A percentile compares a stretch with the other conserved stretches of the same genome.
phyloP scores from a whole-genome alignment of 164 flowering plant species.

The Nelumbo lutea region DNA sequence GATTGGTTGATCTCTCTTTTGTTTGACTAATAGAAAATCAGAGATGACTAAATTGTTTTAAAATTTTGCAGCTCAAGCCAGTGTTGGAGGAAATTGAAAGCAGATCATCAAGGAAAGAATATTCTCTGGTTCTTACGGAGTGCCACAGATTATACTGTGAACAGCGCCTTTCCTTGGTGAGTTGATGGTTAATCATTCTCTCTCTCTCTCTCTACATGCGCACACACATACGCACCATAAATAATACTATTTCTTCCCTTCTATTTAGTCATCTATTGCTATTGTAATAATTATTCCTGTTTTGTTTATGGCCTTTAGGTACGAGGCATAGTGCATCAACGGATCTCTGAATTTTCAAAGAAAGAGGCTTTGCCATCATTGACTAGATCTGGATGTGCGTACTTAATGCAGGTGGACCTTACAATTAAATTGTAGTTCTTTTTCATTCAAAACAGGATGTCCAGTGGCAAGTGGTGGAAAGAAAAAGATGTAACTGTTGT shows the following conservation, averaged over 20 bases:
- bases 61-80: slow-evolving; percentile 67
- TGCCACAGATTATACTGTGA: slow-evolving; percentile 96
- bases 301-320: slow-evolving; percentile 37
- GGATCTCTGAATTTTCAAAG: slow-evolving; percentile 86
- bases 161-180: slow-evolving; percentile 85
- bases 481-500: not conserved
- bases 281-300: not conserved
- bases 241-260: slow-evolving; percentile 3
- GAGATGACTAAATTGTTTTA: slow-evolving; percentile 3
- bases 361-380: slow-evolving; percentile 87
- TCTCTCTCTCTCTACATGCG: too few relatives aligned
- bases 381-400: slow-evolving; percentile 97
- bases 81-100: slow-evolving; percentile 87
- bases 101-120: slow-evolving; percentile 87
- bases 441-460: not conserved
- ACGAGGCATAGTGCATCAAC: slow-evolving; percentile 77
- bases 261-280: not conserved
- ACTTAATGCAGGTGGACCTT: slow-evolving; percentile 76
- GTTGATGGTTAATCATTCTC: slow-evolving; percentile 19
- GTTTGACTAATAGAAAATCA: too few relatives aligned
- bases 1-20: not conserved
- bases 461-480: not conserved
- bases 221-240: not conserved
- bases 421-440: not conserved
- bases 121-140: slow-evolving; percentile 73